Percentiles rank a stretch among this genome's conserved stretches.
Evolutionary conservation across 148 eudicot genomes (phyloP).

Genomic region (Persicaria maculosa): DNA sequence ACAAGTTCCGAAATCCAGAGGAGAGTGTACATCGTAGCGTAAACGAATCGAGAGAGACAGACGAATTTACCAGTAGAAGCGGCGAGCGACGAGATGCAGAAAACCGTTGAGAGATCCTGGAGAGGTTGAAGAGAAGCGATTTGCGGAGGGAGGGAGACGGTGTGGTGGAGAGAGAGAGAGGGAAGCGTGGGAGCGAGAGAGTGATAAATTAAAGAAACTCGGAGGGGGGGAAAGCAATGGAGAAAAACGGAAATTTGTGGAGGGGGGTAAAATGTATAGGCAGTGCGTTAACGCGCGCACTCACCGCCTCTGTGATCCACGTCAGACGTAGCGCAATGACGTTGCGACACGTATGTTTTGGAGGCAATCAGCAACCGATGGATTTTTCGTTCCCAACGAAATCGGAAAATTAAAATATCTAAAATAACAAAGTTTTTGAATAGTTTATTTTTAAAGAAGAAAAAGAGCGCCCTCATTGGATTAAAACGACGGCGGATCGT

Average conservation of each 20-base stretch:
- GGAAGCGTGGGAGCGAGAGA: neutral
- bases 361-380: too few relatives aligned
- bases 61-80: neutral
- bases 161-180: neutral
- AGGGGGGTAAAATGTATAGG: neutral
- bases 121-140: neutral
- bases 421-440: too few relatives aligned
- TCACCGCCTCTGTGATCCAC: neutral
- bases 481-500: too few relatives aligned
- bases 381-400: too few relatives aligned
- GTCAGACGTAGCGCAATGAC: neutral
- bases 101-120: neutral
- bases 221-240: neutral
- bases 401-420: too few relatives aligned
- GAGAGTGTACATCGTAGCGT: neutral
- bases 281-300: neutral
- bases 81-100: neutral
- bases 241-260: slow-evolving; percentile 1
- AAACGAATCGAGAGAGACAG: neutral
- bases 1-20: neutral
- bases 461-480: too few relatives aligned
- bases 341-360: neutral
- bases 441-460: too few relatives aligned
- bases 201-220: neutral
- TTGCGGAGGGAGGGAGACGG: neutral